Base-by-base conservation (phyloP, 352 stramenopile genomes). In the Phytophthora sansomeana region DNA sequence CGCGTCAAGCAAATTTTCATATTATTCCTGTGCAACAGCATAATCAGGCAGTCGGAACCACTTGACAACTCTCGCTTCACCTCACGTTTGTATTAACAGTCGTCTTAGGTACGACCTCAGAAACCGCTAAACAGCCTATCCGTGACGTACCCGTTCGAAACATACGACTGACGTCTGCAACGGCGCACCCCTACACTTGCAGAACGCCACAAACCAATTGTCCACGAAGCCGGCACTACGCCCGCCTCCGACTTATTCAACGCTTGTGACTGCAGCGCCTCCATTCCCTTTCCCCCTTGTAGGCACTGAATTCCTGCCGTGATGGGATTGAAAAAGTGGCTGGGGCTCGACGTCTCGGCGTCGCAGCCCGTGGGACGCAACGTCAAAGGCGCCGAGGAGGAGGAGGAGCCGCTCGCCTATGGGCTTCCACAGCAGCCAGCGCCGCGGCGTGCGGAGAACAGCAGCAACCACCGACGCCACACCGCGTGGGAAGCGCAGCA, bases 251-350 rank as follows among this genome's bases (percentile, higher is more conserved):
- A 35, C 38, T 46, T 30, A 43, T 17, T 16, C 19, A 52, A 6
- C 43, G 6, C n/a, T 28, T 41, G 16, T 8, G 14, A 39, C 26
- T 39, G 30, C 50, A 63, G 19, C 57, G 43, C 26, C 56, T 63
- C 42, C 29, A 13, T 21, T 19, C 49, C 13, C 21, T 24, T 24
- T 24, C 21, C 21, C 21, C 3, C 21, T 24, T 24, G 21, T 24
- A 24, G 21, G 21, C 21, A 3, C 21, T 24, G 21, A 24, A 24
- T 24, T 24, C 21, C 21, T 33, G 55, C 28, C 33, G 16, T 35
- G 5, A 91, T 91, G 83, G 83, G 80, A 5, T 66, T 91, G 19
- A 91, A 87, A 69, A 78, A 87, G 53, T 88, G 80, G 80, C 68
- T 90, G 51, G 75, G 67, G 24, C 59, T 83, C 41, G 77, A 81